phyloP scores from a whole-genome alignment of 2,329 filamentous ascomycete species.

The Claviceps cyperi region DNA sequence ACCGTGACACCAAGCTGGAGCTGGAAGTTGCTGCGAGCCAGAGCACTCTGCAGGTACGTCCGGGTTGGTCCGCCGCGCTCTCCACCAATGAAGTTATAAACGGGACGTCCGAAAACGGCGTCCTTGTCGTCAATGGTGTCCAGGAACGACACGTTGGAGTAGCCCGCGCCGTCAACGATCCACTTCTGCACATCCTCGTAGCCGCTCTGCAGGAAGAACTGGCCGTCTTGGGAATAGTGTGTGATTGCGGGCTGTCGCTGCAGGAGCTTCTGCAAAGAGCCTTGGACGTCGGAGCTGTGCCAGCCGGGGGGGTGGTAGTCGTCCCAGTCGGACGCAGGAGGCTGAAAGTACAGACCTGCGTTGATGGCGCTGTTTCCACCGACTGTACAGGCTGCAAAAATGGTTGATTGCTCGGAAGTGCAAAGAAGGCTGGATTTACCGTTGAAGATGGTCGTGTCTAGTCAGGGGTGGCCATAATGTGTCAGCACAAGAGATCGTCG shows the following conservation, averaged over 20 bases:
- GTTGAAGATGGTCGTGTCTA: slow-evolving; percentile 34
- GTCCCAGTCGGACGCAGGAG: slow-evolving; percentile 37
- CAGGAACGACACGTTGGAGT: slow-evolving; percentile 32
- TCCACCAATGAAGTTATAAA: slow-evolving; percentile 32
- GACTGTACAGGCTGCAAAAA: slow-evolving; percentile 34
- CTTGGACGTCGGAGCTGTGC: slow-evolving; percentile 33
- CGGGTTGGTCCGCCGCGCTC: slow-evolving; percentile 33
- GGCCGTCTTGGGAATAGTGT: slow-evolving; percentile 27
- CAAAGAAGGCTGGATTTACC: slow-evolving; percentile 26
- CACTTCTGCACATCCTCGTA: slow-evolving; percentile 28
- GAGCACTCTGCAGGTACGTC: slow-evolving; percentile 34
- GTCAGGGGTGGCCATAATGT: slow-evolving; percentile 13
- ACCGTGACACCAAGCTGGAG: slow-evolving; percentile 29
- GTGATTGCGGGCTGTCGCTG: slow-evolving; percentile 28
- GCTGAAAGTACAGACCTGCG: slow-evolving; percentile 37
- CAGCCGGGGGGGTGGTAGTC: slow-evolving; percentile 33
- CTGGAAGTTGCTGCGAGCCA: slow-evolving; percentile 26
- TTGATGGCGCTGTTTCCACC: slow-evolving; percentile 40
- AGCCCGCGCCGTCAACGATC: slow-evolving; percentile 34
- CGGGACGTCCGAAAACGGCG: slow-evolving; percentile 32
- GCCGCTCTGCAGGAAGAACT: slow-evolving; percentile 31
- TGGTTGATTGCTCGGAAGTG: slow-evolving; percentile 21
- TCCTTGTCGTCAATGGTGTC: slow-evolving; percentile 29
- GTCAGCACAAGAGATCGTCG: not conserved
- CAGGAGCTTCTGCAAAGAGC: slow-evolving; percentile 30